These are phyloP conservation scores for Primulina huaijiensis DNA, from an alignment of 257 asterid species.

Conservation along the genomic window DNA sequence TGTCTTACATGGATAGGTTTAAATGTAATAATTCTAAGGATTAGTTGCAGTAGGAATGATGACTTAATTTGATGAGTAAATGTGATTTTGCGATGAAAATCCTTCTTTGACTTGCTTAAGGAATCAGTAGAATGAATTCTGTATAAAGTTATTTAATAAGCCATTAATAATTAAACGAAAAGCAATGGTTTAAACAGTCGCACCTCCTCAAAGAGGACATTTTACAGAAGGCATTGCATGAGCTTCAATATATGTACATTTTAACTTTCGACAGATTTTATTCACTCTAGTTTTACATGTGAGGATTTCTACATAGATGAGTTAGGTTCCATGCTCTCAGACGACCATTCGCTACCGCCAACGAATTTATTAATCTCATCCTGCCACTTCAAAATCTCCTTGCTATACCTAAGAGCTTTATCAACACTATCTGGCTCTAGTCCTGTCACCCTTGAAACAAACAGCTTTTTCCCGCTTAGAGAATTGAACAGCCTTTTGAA, in stretches of 20 bases:
- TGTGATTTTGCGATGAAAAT: too few relatives aligned
- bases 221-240: constrained; percentile 12
- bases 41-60: too few relatives aligned
- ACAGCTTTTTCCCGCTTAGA: constrained; percentile 52
- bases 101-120: too few relatives aligned
- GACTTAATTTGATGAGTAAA: too few relatives aligned
- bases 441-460: constrained; percentile 62
- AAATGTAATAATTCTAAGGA: too few relatives aligned
- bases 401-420: constrained; percentile 50
- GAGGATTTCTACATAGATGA: constrained; percentile 35
- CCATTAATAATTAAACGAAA: background rate
- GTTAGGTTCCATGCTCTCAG: constrained; percentile 64
- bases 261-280: background rate
- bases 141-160: too few relatives aligned
- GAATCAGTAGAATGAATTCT: too few relatives aligned
- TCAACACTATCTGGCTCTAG: constrained; percentile 68
- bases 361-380: constrained; percentile 34
- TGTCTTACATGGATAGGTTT: too few relatives aligned
- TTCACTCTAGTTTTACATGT: background rate
- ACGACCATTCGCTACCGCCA: constrained; percentile 43
- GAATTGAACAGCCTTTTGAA: constrained; percentile 58
- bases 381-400: constrained; percentile 79
- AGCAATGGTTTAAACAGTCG: too few relatives aligned
- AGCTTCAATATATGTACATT: constrained; percentile 20
- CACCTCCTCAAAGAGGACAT: constrained; percentile 11